Evolutionary conservation across 2,329 filamentous ascomycete species (phyloP), one percentile per base, ranked within the genome.

Genomic region (Colletotrichum sp.): DNA sequence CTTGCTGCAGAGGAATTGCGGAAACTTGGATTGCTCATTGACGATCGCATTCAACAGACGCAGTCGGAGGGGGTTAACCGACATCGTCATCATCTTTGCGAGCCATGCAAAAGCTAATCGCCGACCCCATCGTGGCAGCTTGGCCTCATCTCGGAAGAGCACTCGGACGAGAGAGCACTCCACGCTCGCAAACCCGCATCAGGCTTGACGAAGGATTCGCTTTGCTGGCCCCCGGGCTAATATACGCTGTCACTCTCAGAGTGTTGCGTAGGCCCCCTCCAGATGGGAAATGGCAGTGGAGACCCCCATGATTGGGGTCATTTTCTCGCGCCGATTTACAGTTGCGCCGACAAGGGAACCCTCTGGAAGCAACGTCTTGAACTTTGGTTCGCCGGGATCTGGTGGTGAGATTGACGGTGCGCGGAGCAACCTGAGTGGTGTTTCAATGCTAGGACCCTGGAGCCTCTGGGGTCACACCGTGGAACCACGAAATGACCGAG

Each of bases 251-350:
- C 55, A 38, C 69, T 67, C 15, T 56, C 30, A 52, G 18, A 56
- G 55, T 38, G n/a, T 66, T 66, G 67, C 58, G 56, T 55, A 56
- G 30, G 24, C 43, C 55, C 24, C 43, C 26, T 61, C 48, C 34
- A n/a, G 62, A 30, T 28, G 71, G 64, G 73, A 76, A 73, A 76
- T 76, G 60, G 70, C 64, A 38, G 73, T 76, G 73, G 73, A 43
- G 43, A 24, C 34, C 56, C 70, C 70, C 73, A 73, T 76, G 65
- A 75, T 72, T 72, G 62, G 18, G 34, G 28, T 65, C 64, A 76
- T 73, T 76, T 60, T 73, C 70, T 76, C 28, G 58, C 24, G 65
- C 65, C 64, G 58, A 73, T 64, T 69, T 26, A 55, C 70, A 65
- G 58, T 28, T 62, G 26, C 38, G 24, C 48, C 65, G 64, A 69